These are phyloP conservation scores for Ophiobolus disseminans DNA, from an alignment of 2,329 filamentous ascomycete species.

Conservation along the genomic window DNA sequence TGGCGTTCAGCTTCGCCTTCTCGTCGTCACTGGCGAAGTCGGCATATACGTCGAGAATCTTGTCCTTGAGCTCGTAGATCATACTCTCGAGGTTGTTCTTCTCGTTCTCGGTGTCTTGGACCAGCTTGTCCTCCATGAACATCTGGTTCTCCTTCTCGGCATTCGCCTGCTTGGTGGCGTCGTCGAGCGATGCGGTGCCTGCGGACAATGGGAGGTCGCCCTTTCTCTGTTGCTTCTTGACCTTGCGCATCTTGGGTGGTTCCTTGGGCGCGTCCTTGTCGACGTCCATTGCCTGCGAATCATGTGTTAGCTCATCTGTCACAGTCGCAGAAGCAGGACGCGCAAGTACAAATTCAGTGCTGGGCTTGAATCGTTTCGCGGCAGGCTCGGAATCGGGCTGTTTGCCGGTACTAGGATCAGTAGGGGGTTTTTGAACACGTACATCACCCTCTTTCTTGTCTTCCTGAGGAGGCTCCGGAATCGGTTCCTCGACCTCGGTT, in stretches of 20 bases:
- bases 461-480: slow-evolving; percentile 70
- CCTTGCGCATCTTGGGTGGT: slow-evolving; percentile 85
- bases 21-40: slow-evolving; percentile 91
- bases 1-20: slow-evolving; percentile 83
- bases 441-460: slow-evolving; percentile 72
- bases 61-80: slow-evolving; percentile 96
- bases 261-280: slow-evolving; percentile 49
- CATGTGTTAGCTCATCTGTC: slow-evolving; percentile 36
- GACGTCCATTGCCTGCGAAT: slow-evolving; percentile 49
- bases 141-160: slow-evolving; percentile 86
- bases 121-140: slow-evolving; percentile 98
- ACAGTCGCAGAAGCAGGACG: slow-evolving; percentile 33
- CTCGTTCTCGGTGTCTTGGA: slow-evolving; percentile 97
- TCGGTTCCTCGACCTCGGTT: slow-evolving; percentile 92
- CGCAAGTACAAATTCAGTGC: slow-evolving; percentile 31
- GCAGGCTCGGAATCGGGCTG: slow-evolving; percentile 31
- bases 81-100: slow-evolving; percentile 99
- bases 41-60: slow-evolving; percentile 89
- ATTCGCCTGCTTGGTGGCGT: slow-evolving; percentile 68
- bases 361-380: slow-evolving; percentile 43
- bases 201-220: slow-evolving; percentile 88
- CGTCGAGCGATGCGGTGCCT: slow-evolving; percentile 81
- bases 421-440: slow-evolving; percentile 56
- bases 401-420: slow-evolving; percentile 29
- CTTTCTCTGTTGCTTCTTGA: slow-evolving; percentile 99